Evolutionary conservation across 306 rosid species (phyloP), one percentile per base, ranked within the genome.

Genomic region (Rosa persica): DNA sequence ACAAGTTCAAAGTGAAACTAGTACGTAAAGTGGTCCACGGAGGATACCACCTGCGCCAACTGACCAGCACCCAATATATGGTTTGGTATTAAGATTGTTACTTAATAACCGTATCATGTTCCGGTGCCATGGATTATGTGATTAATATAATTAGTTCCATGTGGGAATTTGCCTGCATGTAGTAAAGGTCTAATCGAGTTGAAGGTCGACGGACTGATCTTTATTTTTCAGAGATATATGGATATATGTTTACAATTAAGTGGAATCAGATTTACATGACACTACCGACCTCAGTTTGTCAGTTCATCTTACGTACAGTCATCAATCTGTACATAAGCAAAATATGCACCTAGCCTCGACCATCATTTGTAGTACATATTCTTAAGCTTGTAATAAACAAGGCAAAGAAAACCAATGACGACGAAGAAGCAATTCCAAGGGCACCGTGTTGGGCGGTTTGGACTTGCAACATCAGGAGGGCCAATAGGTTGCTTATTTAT

Each of bases 361-460:
- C 73, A n/a, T 38, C 46, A 40, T 20, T 27, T 60, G 69, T 20
- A 19, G 27, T 44, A 62, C 60, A 62, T 75, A 19, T 62, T 16
- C 71, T 19, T 62, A 8, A 19, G 46, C 79, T 75, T 75, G 79
- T 43, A 88, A 80, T 82, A 89, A 64, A 79, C 17, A 54, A 80
- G 20, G 38, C 82, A 46, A 36, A 82, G 22, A 27, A 57, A 61
- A 43, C 82, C 86, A 83, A 90, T 13, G 16, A 86, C 11, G 76
- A 74, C 64, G 81, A 81, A 65, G 87, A 82, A 67, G 85, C 81
- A 85, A 47, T 71, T 72, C 66, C 81, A 80, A 60, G 74, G 72
- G 79, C 47, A 61, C n/a, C 78, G 66, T n/a, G 20, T 78, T 38
- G 34, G 74, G 1, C 38, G 75, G 49, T 36, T 77, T 78, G 55